phyloP scores from a whole-genome alignment of 768 basidiomycete genomes.

The Termitomyces sp. region DNA sequence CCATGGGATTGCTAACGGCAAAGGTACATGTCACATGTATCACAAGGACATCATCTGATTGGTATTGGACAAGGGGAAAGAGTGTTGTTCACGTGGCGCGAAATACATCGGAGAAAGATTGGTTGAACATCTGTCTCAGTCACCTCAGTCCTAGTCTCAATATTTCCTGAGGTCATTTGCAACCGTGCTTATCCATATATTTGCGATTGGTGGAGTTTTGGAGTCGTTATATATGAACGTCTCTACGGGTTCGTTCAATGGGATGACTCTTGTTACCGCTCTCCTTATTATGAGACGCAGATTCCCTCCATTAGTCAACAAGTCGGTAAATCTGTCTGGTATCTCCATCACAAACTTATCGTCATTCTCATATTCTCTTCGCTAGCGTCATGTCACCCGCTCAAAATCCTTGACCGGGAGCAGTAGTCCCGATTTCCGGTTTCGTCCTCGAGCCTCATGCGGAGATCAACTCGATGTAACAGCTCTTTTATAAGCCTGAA shows the following conservation, averaged over 20 bases:
- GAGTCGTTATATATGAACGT: slow-evolving; percentile 95
- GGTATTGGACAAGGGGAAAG: too few relatives aligned
- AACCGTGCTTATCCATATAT: slow-evolving; percentile 91
- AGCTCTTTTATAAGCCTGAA: slow-evolving; percentile 87
- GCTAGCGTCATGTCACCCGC: slow-evolving; percentile 81
- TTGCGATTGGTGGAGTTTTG: slow-evolving; percentile 98
- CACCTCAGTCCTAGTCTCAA: slow-evolving; percentile 43
- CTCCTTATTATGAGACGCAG: slow-evolving; percentile 30
- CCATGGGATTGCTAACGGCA: slow-evolving; percentile 57
- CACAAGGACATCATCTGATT: too few relatives aligned
- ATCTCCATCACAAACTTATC: slow-evolving; percentile 8
- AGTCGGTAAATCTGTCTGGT: slow-evolving; percentile 48
- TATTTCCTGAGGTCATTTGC: slow-evolving; percentile 88
- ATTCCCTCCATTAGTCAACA: slow-evolving; percentile 94
- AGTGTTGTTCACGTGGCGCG: too few relatives aligned
- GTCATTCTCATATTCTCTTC: slow-evolving; percentile 11
- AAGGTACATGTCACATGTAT: slow-evolving; percentile 3
- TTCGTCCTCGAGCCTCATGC: slow-evolving; percentile 74
- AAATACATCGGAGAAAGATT: too few relatives aligned
- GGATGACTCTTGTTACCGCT: slow-evolving; percentile 5
- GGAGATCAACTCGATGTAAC: slow-evolving; percentile 82
- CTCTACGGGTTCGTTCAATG: slow-evolving; percentile 68
- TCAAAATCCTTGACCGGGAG: slow-evolving; percentile 97
- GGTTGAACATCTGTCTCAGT: neutral
- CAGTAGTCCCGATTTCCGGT: slow-evolving; percentile 80